phyloP scores from a whole-genome alignment of 225 moss, liverwort and hornwort genomes.

The Takakia lepidozioides region DNA sequence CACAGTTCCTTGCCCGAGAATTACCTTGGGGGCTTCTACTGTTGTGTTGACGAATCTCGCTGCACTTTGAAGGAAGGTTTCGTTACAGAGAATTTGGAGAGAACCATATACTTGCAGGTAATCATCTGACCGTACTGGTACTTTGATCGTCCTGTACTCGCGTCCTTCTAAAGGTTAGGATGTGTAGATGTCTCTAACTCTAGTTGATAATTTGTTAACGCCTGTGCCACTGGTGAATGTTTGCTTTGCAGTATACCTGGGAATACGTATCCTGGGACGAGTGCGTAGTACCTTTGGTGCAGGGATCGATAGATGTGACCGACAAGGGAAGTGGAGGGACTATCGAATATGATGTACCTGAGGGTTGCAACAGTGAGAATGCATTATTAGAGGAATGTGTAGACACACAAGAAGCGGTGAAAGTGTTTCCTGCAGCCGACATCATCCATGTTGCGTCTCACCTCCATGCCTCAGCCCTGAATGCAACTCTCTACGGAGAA shows the following conservation, averaged over 20 bases:
- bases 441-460: conserved; percentile 28
- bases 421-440: conserved; percentile 10
- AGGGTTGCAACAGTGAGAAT: conserved; percentile 17
- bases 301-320: conserved; percentile 8
- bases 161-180: too few relatives aligned
- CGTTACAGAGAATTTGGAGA: neutral
- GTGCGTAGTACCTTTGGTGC: conserved; percentile 19
- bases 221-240: too few relatives aligned
- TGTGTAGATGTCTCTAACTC: too few relatives aligned
- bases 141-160: too few relatives aligned
- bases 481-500: too few relatives aligned
- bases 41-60: neutral
- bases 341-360: conserved; percentile 25
- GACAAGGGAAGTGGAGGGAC: neutral
- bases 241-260: conserved; percentile 32
- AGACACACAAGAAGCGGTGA: conserved; percentile 6
- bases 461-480: conserved; percentile 33
- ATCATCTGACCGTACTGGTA: too few relatives aligned
- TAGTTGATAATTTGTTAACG: too few relatives aligned
- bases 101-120: too few relatives aligned
- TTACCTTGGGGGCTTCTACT: neutral
- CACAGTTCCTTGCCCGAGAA: neutral
- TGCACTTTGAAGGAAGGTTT: neutral
- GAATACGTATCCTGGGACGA: conserved; percentile 14
- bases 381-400: conserved; percentile 25